Evolutionary conservation across 805 yeast genomes (phyloP), one percentile per base, ranked within the genome.

Genomic region (Metschnikowia lochheadii): DNA sequence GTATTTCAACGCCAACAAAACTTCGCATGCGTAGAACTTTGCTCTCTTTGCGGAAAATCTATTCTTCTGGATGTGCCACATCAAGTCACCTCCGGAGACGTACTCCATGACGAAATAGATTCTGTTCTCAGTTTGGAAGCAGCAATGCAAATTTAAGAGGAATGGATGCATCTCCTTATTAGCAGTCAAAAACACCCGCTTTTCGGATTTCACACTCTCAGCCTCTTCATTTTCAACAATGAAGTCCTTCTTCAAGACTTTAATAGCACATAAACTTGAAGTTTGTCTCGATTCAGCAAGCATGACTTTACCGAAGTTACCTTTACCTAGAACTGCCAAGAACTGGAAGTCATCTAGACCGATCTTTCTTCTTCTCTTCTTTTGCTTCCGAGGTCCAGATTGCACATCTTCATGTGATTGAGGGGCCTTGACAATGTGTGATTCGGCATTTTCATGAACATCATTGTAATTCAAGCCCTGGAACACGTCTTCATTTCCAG

Each of bases 101-200:
- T 90, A 94, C 68, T 94, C 98, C 99, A 94, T 94, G 14, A 96
- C 99, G 72, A 94, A 94, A 68, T 94, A 94, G 39, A 94, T 87
- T 64, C 99, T 82, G 65, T 95, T 94, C 59, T 94, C 99, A 0
- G 99, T 94, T 71, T 94, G 99, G 79, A 94, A 94, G 62, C 97
- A 91, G 63, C 97, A 94, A 65, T 85, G 92, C 55, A 94, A 74
- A 61, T 90, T 90, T 59, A 94, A 78, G 64, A 94, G 77, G 70
- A 94, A 94, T 39, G 99, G 99, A 73, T 94, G 97, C 58, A 81
- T 82, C 52, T 90, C 92, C 57, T 83, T 82, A 63, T 91, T 94
- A 11, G 95, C 96, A 23, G 84, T 79, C 57, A 80, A 66, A 61
- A 94, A 92, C 5, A 94, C 99, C 41, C 96, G 79, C 73, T 94